Evolutionary conservation across 495 filamentous ascomycete genomes (phyloP).

Genomic region (Talaromyces proteolyticus): DNA sequence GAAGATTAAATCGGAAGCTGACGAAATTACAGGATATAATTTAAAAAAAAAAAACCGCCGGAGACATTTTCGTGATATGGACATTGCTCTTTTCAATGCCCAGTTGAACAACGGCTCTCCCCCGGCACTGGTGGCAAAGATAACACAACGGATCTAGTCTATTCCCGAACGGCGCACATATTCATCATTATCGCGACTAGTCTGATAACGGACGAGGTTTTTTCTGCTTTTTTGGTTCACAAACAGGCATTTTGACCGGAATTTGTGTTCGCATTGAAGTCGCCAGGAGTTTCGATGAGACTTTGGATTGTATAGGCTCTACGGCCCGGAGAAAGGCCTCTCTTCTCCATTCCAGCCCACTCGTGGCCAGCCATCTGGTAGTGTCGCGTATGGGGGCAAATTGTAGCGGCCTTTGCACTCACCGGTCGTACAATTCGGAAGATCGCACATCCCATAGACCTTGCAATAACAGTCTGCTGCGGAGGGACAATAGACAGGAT

Average conservation of each 20-base stretch:
- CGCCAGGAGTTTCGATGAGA: too few species aligned
- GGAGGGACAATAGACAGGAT: conserved; percentile 24
- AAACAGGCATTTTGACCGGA: too few species aligned
- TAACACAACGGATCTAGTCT: background rate
- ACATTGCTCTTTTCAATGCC: background rate
- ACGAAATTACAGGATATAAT: background rate
- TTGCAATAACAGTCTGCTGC: conserved; percentile 32
- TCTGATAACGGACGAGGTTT: too few species aligned
- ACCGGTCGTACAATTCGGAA: background rate
- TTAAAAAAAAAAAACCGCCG: conserved; percentile 1
- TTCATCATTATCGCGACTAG: too few species aligned
- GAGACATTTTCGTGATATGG: conserved; percentile 4
- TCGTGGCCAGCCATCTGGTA: conserved; percentile 2
- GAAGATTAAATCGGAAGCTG: background rate
- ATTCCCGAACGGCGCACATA: background rate
- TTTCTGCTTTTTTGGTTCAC: too few species aligned
- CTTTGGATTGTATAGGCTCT: too few species aligned
- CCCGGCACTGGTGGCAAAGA: background rate
- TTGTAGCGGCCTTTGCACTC: conserved; percentile 2
- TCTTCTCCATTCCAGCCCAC: conserved; percentile 6
- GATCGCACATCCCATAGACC: conserved; percentile 21
- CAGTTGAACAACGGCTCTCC: background rate
- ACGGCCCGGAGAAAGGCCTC: background rate
- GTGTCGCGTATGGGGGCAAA: conserved; percentile 2
- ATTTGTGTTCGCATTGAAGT: too few species aligned